Evolutionary conservation across 1,284 basidiomycete genomes (phyloP).

Genomic region (Cutaneotrichosporon cavernicola): DNA sequence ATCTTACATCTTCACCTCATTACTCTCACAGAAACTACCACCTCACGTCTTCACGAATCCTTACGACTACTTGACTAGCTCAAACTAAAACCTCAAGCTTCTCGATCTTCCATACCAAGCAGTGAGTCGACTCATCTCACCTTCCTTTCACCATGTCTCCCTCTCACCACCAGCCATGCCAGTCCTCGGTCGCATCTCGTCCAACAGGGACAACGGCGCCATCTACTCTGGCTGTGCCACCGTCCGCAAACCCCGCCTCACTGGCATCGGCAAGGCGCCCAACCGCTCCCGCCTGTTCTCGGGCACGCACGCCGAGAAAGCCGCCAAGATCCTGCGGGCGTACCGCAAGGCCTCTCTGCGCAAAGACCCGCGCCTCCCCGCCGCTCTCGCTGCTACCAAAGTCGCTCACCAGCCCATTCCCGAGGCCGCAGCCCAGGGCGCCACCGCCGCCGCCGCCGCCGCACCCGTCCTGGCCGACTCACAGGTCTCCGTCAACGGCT

Average conservation of each 20-base stretch:
- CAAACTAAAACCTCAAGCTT: neutral
- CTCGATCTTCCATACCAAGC: neutral
- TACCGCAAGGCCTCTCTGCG: conserved; percentile 25
- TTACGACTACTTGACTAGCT: neutral
- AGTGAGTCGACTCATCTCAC: conserved; percentile 1
- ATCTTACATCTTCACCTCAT: neutral
- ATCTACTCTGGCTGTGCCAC: conserved; percentile 15
- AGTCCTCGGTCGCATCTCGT: conserved; percentile 20
- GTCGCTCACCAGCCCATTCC: neutral
- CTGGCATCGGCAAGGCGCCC: conserved; percentile 14
- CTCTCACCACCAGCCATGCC: neutral
- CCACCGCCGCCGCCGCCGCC: neutral
- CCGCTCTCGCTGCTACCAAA: neutral
- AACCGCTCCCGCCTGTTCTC: neutral
- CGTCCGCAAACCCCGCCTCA: conserved; percentile 18
- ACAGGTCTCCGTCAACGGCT: neutral
- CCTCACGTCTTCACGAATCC: neutral
- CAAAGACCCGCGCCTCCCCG: conserved; percentile 11
- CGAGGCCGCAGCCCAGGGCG: neutral
- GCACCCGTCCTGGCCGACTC: neutral
- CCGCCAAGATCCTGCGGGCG: conserved; percentile 9
- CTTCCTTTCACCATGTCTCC: neutral
- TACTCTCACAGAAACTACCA: neutral
- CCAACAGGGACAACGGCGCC: conserved; percentile 34
- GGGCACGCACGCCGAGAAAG: conserved; percentile 20